Evolutionary conservation across 805 yeast genomes (phyloP), one percentile per base, ranked within the genome.

Genomic region (Yarrowia hollandica): DNA sequence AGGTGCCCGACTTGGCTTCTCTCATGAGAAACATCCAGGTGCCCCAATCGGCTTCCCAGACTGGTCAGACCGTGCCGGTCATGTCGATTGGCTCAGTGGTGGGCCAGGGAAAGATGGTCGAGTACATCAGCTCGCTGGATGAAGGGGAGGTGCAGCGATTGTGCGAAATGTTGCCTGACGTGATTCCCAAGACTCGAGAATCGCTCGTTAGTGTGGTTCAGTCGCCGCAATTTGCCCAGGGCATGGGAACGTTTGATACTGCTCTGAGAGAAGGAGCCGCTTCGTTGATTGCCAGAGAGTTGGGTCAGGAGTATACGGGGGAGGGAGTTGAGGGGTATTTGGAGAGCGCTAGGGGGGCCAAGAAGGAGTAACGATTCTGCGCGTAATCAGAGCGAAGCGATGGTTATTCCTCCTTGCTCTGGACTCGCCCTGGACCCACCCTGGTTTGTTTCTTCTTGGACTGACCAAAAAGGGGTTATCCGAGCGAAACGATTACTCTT

Each of bases 241-340:
- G 80, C 9, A 67, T 74, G 37, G 67, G 71, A 11, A 73, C 74
- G 55, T 68, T 83, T 59, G 71, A 78, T 56, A 69, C 68, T 28
- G 81, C 77, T 25, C 67, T 83, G 44, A 19, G 50, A 22, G 67
- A 81, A 10, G 79, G 81, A 23, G 48, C 63, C 23, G 65, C 69
- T 26, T 62, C 65, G 11, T 82, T 82, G 38, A 74, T 83, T 35
- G 71, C 85, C 28, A 75, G 73, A 59, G 74, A 80, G 35, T 72
- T 82, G 38, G 79, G 77, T n/a, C 73, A 73, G 64, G 76, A 72
- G 5, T 82, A 82, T 63, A 56, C 68, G 9, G 85, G 85, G 9
- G 86, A 82, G 66, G 86, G 86, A 0, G 69, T 82, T 31, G 78
- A 74, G 33, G 77, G 77, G 12, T 82, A 80, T 61, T 67, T 82